These are phyloP conservation scores for Botryococcus braunii DNA, from an alignment of 163 green algal species.

Conservation along the genomic window DNA sequence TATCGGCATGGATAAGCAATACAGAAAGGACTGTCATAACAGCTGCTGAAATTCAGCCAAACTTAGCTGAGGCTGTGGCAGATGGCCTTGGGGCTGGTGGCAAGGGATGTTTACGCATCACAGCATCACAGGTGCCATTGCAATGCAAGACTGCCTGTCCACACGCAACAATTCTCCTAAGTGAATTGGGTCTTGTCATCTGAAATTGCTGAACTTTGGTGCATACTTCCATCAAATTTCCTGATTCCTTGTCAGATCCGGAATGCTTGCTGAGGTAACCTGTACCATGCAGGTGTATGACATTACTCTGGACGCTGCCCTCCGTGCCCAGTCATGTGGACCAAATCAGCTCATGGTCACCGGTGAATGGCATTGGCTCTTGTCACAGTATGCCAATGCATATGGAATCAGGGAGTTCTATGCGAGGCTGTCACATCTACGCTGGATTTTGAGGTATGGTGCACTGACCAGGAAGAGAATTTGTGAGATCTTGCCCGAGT, in stretches of 20 bases:
- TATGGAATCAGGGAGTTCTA: conserved; percentile 59
- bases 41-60: neutral
- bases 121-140: no score
- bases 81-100: no score
- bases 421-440: conserved; percentile 48
- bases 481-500: conserved; percentile 1
- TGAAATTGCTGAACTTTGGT: no score
- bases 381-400: conserved; percentile 37
- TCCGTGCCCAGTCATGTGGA: conserved; percentile 39
- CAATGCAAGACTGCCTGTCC: no score
- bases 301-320: conserved; percentile 44
- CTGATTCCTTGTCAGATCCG: no score
- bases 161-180: no score
- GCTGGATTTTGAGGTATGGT: conserved; percentile 39
- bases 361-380: conserved; percentile 63
- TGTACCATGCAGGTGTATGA: conserved; percentile 47
- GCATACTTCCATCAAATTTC: no score
- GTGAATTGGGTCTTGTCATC: no score
- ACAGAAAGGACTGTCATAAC: conserved; percentile 5
- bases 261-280: neutral
- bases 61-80: no score
- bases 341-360: conserved; percentile 35
- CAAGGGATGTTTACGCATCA: no score
- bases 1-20: conserved; percentile 17
- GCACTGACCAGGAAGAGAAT: no score